Conservation (phyloP, 805 yeast genomes). For the Yarrowia osloensis region DNA sequence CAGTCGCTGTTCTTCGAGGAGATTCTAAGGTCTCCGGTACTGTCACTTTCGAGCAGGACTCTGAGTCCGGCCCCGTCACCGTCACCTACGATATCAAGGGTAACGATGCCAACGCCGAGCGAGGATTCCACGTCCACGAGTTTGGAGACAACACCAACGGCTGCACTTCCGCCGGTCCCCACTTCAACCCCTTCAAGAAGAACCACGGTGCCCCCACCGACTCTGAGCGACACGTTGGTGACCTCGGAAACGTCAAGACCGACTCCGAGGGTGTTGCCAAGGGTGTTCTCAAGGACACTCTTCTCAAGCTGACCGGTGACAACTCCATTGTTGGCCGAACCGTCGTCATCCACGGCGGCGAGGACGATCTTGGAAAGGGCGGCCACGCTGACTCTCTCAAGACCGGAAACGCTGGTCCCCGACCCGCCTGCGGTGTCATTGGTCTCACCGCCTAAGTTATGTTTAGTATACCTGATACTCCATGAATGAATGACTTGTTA, state of each 20-base stretch:
- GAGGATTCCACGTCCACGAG: constrained; percentile 98
- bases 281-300: constrained; percentile 77
- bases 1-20: constrained; percentile 95
- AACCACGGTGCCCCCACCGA: constrained; percentile 92
- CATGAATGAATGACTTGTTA: not conserved
- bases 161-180: constrained; percentile 98
- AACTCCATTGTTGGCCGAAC: constrained; percentile 92
- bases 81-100: constrained; percentile 88
- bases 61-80: constrained; percentile 80
- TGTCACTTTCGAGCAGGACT: constrained; percentile 81
- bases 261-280: constrained; percentile 88
- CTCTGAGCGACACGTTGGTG: constrained; percentile 79
- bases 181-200: constrained; percentile 88
- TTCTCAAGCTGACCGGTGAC: constrained; percentile 81
- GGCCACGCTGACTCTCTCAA: constrained; percentile 86
- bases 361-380: constrained; percentile 94
- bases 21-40: constrained; percentile 86
- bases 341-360: constrained; percentile 89
- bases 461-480: not conserved
- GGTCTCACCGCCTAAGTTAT: constrained; percentile 58
- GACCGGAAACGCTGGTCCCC: constrained; percentile 97
- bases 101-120: constrained; percentile 79
- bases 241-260: constrained; percentile 90
- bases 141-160: constrained; percentile 99
- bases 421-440: constrained; percentile 98